Conservation (phyloP, 345 rosid genomes). For the Citrus hindsii region DNA sequence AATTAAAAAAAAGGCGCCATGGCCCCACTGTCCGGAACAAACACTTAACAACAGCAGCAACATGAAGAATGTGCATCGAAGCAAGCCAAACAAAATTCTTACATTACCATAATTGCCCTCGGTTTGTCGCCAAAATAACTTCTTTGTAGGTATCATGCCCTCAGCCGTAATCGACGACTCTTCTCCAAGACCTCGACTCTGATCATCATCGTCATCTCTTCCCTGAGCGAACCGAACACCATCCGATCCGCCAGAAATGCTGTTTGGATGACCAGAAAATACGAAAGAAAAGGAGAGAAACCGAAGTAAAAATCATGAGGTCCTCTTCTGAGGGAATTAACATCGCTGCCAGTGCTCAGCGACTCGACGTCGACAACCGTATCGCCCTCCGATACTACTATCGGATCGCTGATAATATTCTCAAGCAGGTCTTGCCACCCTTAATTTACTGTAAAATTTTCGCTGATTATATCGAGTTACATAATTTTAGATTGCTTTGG, state of each 20-base stretch:
- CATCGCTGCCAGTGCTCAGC: slow-evolving; percentile 69
- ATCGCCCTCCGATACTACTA: slow-evolving; percentile 74
- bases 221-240: neutral
- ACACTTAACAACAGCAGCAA: neutral
- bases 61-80: neutral
- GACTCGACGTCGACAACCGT: slow-evolving; percentile 76
- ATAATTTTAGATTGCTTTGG: neutral
- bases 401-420: slow-evolving; percentile 90
- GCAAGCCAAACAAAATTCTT: neutral
- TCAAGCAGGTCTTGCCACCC: slow-evolving; percentile 60
- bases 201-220: slow-evolving; percentile 19
- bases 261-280: slow-evolving; percentile 21
- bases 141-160: slow-evolving; percentile 3
- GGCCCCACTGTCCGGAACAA: neutral
- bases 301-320: slow-evolving; percentile 42
- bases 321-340: slow-evolving; percentile 56
- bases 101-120: slow-evolving; percentile 29
- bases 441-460: neutral
- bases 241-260: slow-evolving; percentile 14
- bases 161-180: slow-evolving; percentile 36
- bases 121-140: slow-evolving; percentile 16
- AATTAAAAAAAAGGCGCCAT: neutral
- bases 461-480: neutral
- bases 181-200: slow-evolving; percentile 4
- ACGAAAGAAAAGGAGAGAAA: neutral